phyloP scores from a whole-genome alignment of 2,329 filamentous ascomycete genomes.

The Neonectria ditissima region DNA sequence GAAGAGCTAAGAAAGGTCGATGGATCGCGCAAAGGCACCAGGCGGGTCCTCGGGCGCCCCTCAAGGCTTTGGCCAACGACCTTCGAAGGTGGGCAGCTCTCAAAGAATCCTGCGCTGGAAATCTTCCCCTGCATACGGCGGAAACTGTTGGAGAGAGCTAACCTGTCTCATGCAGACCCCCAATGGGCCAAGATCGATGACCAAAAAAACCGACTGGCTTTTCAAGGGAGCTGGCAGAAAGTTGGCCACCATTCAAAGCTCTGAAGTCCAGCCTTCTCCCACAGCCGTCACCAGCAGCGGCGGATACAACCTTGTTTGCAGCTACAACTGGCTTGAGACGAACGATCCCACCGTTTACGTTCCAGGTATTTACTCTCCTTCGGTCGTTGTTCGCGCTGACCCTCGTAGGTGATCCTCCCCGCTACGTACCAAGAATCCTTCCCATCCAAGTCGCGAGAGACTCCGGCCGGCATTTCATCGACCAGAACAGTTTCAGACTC shows the following conservation, averaged over 20 bases:
- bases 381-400: not conserved
- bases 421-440: not conserved
- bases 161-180: not conserved
- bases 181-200: not conserved
- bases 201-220: not conserved
- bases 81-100: not conserved
- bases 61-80: not conserved
- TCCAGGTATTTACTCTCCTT: slow-evolving; percentile 12
- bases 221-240: not conserved
- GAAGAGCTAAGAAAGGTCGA: not conserved
- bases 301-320: slow-evolving; percentile 26
- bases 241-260: not conserved
- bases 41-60: not conserved
- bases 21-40: not conserved
- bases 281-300: slow-evolving; percentile 6
- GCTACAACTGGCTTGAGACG: slow-evolving; percentile 29
- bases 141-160: not conserved
- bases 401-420: slow-evolving; percentile 14
- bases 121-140: not conserved
- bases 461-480: slow-evolving; percentile 12
- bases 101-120: not conserved
- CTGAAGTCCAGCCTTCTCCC: not conserved
- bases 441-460: slow-evolving; percentile 20
- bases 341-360: slow-evolving; percentile 18
- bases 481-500: slow-evolving; percentile 27